Percentiles rank a stretch among this genome's conserved stretches.
phyloP scores from a whole-genome alignment of 768 basidiomycete species.

The Neoboletus magnificus region DNA sequence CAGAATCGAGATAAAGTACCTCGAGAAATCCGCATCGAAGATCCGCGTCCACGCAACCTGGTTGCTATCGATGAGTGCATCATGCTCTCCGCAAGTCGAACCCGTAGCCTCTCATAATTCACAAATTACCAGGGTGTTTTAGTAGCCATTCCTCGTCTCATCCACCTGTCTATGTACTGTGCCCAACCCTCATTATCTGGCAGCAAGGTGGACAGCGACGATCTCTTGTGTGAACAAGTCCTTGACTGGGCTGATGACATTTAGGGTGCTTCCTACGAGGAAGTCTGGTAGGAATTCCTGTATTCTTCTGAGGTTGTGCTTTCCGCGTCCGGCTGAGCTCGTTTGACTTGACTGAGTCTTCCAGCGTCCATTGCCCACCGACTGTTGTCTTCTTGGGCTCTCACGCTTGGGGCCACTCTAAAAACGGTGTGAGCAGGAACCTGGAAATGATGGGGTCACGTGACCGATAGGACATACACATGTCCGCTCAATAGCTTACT shows the following conservation, averaged over 20 bases:
- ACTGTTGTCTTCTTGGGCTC: not conserved
- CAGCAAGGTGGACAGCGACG: constrained; percentile 1
- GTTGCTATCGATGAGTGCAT: not conserved
- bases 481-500: constrained; percentile 1
- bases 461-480: constrained; percentile 9
- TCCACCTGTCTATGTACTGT: constrained; percentile 6
- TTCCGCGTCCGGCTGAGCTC: not conserved
- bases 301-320: not conserved
- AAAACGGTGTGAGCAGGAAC: not conserved
- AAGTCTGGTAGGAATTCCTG: not conserved
- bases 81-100: not conserved
- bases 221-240: not conserved
- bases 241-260: not conserved
- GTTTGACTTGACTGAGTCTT: not conserved
- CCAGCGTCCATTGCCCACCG: not conserved
- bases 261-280: not conserved
- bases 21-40: not conserved
- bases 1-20: constrained; percentile 45
- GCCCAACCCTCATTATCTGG: not conserved
- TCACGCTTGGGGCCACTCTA: not conserved
- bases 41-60: not conserved
- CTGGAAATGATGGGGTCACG: constrained; percentile 13
- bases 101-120: not conserved
- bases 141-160: not conserved
- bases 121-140: constrained; percentile 1